These are phyloP conservation scores for Spirogloea muscicola DNA, from an alignment of 139 green algal species.

Conservation along the genomic window DNA sequence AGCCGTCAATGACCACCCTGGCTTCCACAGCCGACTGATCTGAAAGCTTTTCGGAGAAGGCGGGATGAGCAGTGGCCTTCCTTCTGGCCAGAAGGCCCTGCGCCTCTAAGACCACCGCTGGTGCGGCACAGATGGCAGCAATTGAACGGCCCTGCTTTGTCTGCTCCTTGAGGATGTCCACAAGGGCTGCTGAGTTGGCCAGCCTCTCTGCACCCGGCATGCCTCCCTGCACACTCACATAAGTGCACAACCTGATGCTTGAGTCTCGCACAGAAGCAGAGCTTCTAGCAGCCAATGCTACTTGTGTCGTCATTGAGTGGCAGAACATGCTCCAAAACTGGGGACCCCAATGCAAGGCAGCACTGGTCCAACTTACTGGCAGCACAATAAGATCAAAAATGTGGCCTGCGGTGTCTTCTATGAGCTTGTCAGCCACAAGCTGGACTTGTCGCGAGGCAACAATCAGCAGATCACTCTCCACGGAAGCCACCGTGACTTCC, in stretches of 20 bases:
- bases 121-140: constrained; percentile 92
- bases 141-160: constrained; percentile 57
- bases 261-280: too few species aligned
- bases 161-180: constrained; percentile 53
- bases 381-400: constrained; percentile 43
- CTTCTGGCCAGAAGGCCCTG: constrained; percentile 66
- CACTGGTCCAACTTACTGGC: too few species aligned
- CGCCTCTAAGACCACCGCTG: constrained; percentile 79
- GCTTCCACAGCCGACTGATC: constrained; percentile 42
- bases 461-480: constrained; percentile 59
- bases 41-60: constrained; percentile 58
- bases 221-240: constrained; percentile 59
- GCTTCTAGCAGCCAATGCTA: too few species aligned
- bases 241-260: too few species aligned
- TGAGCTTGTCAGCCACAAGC: constrained; percentile 27
- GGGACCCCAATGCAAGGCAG: too few species aligned
- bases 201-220: constrained; percentile 91
- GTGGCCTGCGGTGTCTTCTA: constrained; percentile 4
- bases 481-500: constrained; percentile 73
- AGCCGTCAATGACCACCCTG: constrained; percentile 84
- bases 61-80: constrained; percentile 85
- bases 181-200: constrained; percentile 53
- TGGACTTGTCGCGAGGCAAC: constrained; percentile 36
- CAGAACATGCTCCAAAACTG: too few species aligned
- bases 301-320: too few species aligned